Percentiles rank a stretch among this genome's conserved stretches.
Evolutionary conservation across 495 filamentous ascomycete species (phyloP).

Genomic region (Lepraria neglecta): DNA sequence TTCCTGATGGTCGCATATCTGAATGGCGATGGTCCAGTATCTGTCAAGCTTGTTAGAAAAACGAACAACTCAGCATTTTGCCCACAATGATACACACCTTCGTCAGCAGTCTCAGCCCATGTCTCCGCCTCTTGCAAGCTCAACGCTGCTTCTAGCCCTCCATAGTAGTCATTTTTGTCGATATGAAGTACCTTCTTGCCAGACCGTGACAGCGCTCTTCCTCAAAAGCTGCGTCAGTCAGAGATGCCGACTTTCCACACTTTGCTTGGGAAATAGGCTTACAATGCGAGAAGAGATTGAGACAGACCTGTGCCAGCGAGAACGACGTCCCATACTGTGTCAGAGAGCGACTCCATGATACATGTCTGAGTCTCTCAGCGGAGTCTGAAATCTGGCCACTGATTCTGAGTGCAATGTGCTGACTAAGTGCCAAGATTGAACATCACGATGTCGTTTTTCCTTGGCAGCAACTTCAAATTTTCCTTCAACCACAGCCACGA

Average conservation of each 20-base stretch:
- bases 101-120: slow-evolving; percentile 56
- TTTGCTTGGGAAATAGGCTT: slow-evolving; percentile 37
- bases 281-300: slow-evolving; percentile 92
- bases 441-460: not conserved
- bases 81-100: slow-evolving; percentile 33
- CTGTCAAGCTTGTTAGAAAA: not conserved
- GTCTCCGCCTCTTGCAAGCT: slow-evolving; percentile 73
- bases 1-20: slow-evolving; percentile 8
- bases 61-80: too few species aligned
- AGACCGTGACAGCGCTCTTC: slow-evolving; percentile 86
- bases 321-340: slow-evolving; percentile 83
- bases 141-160: slow-evolving; percentile 77
- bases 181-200: slow-evolving; percentile 87
- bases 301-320: slow-evolving; percentile 84
- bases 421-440: slow-evolving; percentile 9
- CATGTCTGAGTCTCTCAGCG: not conserved
- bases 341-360: slow-evolving; percentile 70
- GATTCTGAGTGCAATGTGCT: not conserved
- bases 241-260: slow-evolving; percentile 36
- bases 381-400: not conserved
- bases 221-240: slow-evolving; percentile 58
- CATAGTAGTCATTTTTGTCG: slow-evolving; percentile 84
- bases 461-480: slow-evolving; percentile 4
- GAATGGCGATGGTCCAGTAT: not conserved
- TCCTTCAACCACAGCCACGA: slow-evolving; percentile 39